Base-by-base conservation (phyloP, 73 alveolate species). In the Symbiodinium pilosum region DNA sequence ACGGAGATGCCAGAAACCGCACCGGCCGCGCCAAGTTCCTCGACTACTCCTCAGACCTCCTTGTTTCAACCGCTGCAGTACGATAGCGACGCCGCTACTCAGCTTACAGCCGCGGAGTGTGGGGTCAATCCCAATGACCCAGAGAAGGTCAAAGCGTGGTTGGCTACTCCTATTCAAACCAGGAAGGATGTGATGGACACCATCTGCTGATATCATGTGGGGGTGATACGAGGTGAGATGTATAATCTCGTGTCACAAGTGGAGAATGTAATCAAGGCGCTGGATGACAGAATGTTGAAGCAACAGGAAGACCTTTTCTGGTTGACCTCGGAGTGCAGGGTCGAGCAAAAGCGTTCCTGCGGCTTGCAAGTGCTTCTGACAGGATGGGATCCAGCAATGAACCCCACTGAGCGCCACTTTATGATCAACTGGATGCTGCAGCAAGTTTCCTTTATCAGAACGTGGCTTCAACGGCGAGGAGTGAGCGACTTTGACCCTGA, bases 151-250 rank as follows among this genome's bases (percentile, higher is more conserved):
- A 28, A 38, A 14, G 73, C 8, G 4, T 84, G 42, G 71, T 40
- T 28, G 30, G 16, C 20, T 7, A 43, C 43, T 1, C 43, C 42
- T 26, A 69, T 84, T 2, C 26, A 64, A 21, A 43, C 73, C 26
- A 4, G 71, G 6, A 43, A 41, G 43, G 92, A 84, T 20, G 92
- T 84, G 24, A 41, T 42, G 43, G 41, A 43, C 28, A 41, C 42
- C 12, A 69, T 84, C 41, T 7, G 92, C 28, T 26, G 32, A 2
- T 84, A 84, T 42, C 92, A 84, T 30, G 73, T 84, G 1, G 73
- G 92, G 7, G 92, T 84, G 30, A 84, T 84, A 2, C 92, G 92
- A 40, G 43, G 71, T 28, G 92, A 84, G 71, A 64, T 84, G n/a
- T 84, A 84, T 69, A 84, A 84, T 30, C 42, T 84, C 12, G 69